phyloP scores from a whole-genome alignment of 148 eudicot genomes.

The Rhododendron vialii region DNA sequence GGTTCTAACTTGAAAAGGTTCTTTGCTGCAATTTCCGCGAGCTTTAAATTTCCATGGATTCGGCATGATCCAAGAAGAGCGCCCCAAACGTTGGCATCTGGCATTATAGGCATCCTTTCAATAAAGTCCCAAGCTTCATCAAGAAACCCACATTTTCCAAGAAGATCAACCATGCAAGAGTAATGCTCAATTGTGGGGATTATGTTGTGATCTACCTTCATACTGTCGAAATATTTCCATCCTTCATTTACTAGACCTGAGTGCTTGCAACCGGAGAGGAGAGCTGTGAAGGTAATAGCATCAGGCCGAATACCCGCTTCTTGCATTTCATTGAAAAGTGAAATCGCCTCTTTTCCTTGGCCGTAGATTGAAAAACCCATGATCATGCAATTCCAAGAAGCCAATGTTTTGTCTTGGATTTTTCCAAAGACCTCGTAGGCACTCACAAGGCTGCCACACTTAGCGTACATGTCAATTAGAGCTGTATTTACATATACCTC shows the following conservation, averaged over 20 bases:
- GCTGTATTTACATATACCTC: constrained; percentile 44
- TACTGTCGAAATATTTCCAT: constrained; percentile 61
- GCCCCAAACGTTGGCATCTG: constrained; percentile 60
- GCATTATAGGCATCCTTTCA: constrained; percentile 44
- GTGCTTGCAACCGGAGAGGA: constrained; percentile 52
- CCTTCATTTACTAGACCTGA: constrained; percentile 50
- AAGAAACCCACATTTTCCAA: constrained; percentile 57
- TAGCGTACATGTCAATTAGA: constrained; percentile 58
- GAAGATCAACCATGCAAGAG: constrained; percentile 76
- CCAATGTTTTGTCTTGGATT: constrained; percentile 31
- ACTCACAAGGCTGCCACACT: constrained; percentile 43
- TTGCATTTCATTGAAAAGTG: constrained; percentile 40
- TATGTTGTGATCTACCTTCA: constrained; percentile 36
- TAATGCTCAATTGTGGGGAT: constrained; percentile 60
- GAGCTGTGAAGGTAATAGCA: constrained; percentile 53
- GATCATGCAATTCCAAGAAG: constrained; percentile 67
- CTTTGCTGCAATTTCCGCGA: constrained; percentile 53
- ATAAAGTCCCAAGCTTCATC: constrained; percentile 70
- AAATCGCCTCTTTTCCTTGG: constrained; percentile 38
- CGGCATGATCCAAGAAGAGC: constrained; percentile 50
- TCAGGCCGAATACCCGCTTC: constrained; percentile 40
- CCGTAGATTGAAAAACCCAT: constrained; percentile 47
- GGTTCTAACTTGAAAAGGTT: constrained; percentile 55
- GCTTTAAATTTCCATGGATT: constrained; percentile 32
- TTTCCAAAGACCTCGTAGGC: constrained; percentile 36